A percentile compares a stretch with the other conserved stretches of the same genome.
These are phyloP conservation scores for Moesziomyces parantarcticus DNA, from an alignment of 1,284 basidiomycete species.

Conservation along the genomic window DNA sequence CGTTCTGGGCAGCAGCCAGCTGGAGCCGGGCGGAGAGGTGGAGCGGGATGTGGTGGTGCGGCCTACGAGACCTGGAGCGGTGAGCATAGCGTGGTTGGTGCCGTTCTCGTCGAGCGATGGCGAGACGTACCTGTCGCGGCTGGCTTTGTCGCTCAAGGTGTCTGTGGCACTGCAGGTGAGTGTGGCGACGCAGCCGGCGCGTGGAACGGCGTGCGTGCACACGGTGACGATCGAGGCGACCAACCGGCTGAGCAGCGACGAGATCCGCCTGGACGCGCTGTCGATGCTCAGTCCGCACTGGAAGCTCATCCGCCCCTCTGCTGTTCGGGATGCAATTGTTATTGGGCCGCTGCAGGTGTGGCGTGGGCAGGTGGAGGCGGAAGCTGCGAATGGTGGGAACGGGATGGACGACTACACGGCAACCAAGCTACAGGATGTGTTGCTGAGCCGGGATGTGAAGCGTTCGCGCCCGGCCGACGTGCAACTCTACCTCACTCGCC, in stretches of 20 bases:
- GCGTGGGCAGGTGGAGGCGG: slow-evolving; percentile 15
- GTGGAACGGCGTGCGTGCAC: slow-evolving; percentile 5
- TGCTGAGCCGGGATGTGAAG: slow-evolving; percentile 20
- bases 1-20: slow-evolving; percentile 1
- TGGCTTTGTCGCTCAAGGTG: slow-evolving; percentile 25
- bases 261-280: slow-evolving; percentile 19
- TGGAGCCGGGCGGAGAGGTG: slow-evolving; percentile 35
- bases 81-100: slow-evolving; percentile 28
- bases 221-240: slow-evolving; percentile 25
- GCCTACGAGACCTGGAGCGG: slow-evolving; percentile 6
- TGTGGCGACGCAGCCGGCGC: slow-evolving; percentile 13
- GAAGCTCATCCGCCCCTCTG: not conserved
- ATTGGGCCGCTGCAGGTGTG: slow-evolving; percentile 27
- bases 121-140: slow-evolving; percentile 27
- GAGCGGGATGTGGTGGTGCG: slow-evolving; percentile 15
- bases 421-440: slow-evolving; percentile 31
- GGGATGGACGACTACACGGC: slow-evolving; percentile 11
- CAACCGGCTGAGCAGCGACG: slow-evolving; percentile 10
- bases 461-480: not conserved
- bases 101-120: slow-evolving; percentile 26
- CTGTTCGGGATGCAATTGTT: not conserved
- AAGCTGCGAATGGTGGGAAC: not conserved
- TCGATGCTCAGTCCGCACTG: slow-evolving; percentile 26
- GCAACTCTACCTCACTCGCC: not conserved
- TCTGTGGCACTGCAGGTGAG: slow-evolving; percentile 29